A percentile compares a stretch with the other conserved stretches of the same genome.
Conservation (phyloP, 441 rosid species). For the Eugenia klotzschiana region DNA sequence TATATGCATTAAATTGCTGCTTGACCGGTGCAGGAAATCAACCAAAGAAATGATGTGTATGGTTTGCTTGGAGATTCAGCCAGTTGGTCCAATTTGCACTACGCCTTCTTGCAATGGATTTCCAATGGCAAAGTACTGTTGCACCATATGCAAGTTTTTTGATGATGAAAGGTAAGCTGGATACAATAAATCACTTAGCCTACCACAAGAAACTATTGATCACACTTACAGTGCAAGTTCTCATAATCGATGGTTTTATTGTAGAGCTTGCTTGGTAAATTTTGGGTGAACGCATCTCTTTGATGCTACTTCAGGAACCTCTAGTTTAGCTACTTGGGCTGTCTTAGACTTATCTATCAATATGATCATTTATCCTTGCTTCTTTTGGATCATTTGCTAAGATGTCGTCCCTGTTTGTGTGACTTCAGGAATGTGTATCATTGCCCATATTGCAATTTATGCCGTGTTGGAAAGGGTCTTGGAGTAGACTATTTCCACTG, state of each 20-base stretch:
- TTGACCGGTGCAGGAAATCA: slow-evolving; percentile 48
- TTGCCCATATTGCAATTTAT: slow-evolving; percentile 69
- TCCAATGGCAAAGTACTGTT: slow-evolving; percentile 82
- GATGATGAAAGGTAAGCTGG: slow-evolving; percentile 76
- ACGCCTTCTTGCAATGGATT: slow-evolving; percentile 55
- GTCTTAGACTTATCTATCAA: background rate
- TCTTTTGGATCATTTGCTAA: background rate
- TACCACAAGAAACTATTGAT: background rate
- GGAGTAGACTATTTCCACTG: slow-evolving; percentile 72
- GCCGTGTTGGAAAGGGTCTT: slow-evolving; percentile 71
- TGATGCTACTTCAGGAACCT: background rate
- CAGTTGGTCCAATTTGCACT: slow-evolving; percentile 59
- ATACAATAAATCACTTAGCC: background rate
- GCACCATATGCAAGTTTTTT: slow-evolving; percentile 79
- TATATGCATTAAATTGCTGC: background rate
- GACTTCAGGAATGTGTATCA: slow-evolving; percentile 51
- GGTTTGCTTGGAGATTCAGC: slow-evolving; percentile 75
- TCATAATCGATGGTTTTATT: background rate
- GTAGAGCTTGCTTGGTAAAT: background rate
- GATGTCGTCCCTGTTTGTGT: background rate
- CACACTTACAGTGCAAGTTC: background rate
- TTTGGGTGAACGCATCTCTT: background rate
- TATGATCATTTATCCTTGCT: background rate
- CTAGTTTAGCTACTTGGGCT: background rate
- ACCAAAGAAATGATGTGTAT: slow-evolving; percentile 97